phyloP scores from a whole-genome alignment of 2,329 filamentous ascomycete species.

The Chalaropsis ovoidea region DNA sequence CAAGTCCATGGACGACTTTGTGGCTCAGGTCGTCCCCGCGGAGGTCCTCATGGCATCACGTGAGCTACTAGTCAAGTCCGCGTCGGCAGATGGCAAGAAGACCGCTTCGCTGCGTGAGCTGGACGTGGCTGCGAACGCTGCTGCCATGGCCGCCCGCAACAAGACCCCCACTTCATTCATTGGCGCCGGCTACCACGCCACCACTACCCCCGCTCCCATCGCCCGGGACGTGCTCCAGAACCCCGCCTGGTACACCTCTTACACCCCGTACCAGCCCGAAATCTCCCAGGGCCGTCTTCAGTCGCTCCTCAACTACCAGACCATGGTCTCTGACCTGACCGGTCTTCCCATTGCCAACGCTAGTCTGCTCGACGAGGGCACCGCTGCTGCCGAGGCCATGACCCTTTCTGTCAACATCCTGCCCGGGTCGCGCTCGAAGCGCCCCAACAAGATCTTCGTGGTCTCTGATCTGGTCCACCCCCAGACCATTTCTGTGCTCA shows the following conservation, averaged over 20 bases:
- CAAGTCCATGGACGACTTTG: conserved; percentile 66
- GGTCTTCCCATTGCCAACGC: conserved; percentile 82
- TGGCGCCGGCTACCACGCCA: conserved; percentile 78
- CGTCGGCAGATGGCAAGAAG: not conserved
- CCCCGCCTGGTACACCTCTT: conserved; percentile 95
- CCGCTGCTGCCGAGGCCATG: conserved; percentile 91
- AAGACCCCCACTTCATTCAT: conserved; percentile 56
- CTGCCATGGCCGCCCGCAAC: conserved; percentile 33
- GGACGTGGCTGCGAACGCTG: conserved; percentile 41
- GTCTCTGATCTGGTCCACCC: conserved; percentile 75
- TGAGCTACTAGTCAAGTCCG: conserved; percentile 19
- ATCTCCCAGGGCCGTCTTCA: conserved; percentile 92
- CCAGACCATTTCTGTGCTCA: conserved; percentile 74
- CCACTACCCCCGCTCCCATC: conserved; percentile 79
- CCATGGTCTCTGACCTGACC: conserved; percentile 79
- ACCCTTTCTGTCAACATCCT: conserved; percentile 65
- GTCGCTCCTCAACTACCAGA: conserved; percentile 92
- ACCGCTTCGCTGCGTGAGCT: conserved; percentile 45
- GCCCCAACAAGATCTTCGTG: conserved; percentile 67
- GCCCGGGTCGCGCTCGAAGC: conserved; percentile 55
- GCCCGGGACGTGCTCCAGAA: conserved; percentile 87
- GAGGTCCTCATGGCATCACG: conserved; percentile 50
- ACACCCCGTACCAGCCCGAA: conserved; percentile 93
- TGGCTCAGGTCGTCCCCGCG: conserved; percentile 70
- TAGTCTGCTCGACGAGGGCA: conserved; percentile 81